phyloP scores from a whole-genome alignment of 441 rosid genomes.

The Isatis lusitanica region DNA sequence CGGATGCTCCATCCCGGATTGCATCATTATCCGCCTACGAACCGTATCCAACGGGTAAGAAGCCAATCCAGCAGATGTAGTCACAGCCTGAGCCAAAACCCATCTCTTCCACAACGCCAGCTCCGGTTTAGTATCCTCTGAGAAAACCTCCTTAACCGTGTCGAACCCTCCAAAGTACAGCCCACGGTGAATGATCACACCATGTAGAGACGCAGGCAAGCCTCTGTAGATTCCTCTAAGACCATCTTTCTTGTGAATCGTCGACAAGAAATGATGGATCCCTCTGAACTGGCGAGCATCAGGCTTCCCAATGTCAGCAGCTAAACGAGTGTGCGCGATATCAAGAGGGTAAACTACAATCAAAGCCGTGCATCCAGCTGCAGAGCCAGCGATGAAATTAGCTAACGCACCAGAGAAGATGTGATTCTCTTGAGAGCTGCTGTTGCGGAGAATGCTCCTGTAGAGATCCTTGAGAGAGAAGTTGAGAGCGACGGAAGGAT shows the following conservation, averaged over 20 bases:
- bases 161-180: slow-evolving; percentile 92
- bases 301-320: slow-evolving; percentile 84
- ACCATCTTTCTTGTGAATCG: slow-evolving; percentile 72
- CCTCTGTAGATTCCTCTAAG: slow-evolving; percentile 81
- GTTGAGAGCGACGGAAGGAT: slow-evolving; percentile 97
- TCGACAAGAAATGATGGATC: slow-evolving; percentile 73
- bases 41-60: slow-evolving; percentile 93
- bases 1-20: slow-evolving; percentile 76
- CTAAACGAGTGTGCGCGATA: slow-evolving; percentile 92
- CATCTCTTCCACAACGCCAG: slow-evolving; percentile 87
- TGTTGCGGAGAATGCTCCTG: slow-evolving; percentile 62
- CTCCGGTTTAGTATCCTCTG: slow-evolving; percentile 54
- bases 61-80: slow-evolving; percentile 79
- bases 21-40: slow-evolving; percentile 95
- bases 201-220: slow-evolving; percentile 85
- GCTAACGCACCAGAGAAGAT: slow-evolving; percentile 66
- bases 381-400: slow-evolving; percentile 88
- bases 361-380: slow-evolving; percentile 85
- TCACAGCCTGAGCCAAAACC: slow-evolving; percentile 88
- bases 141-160: slow-evolving; percentile 75
- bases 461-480: slow-evolving; percentile 95
- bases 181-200: slow-evolving; percentile 84
- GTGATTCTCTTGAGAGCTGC: slow-evolving; percentile 46
- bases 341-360: slow-evolving; percentile 90
- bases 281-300: slow-evolving; percentile 82